Conservation (phyloP, 371 early-diverging fungal species). For the Mucor saturninus region DNA sequence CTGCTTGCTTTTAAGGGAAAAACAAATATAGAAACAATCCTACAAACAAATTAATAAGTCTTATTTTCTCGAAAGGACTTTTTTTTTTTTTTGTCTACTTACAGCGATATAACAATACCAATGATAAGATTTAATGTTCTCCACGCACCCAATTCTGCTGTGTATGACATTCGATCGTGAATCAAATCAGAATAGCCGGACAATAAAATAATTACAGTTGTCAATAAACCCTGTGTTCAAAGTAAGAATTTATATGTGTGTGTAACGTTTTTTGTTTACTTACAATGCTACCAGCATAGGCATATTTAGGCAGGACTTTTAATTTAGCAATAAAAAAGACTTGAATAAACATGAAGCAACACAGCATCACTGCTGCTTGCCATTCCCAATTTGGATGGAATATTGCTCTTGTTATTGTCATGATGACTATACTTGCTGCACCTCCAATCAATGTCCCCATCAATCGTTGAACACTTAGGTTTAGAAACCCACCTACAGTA, state of each 20-base stretch:
- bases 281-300: conserved; percentile 48
- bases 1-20: conserved; percentile 41
- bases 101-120: conserved; percentile 44
- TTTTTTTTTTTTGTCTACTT: conserved; percentile 8
- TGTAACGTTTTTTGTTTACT: not conserved
- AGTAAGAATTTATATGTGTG: not conserved
- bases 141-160: conserved; percentile 38
- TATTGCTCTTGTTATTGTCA: conserved; percentile 37
- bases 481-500: conserved; percentile 41
- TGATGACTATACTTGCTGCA: conserved; percentile 33
- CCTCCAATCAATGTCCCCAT: conserved; percentile 44
- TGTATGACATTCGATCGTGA: conserved; percentile 30
- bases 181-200: conserved; percentile 41
- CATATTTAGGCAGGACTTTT: conserved; percentile 35
- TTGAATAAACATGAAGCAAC: conserved; percentile 38
- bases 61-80: not conserved
- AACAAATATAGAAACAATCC: conserved; percentile 32
- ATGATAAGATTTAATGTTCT: conserved; percentile 38
- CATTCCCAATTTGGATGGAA: conserved; percentile 37
- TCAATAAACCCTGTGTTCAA: conserved; percentile 32
- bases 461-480: conserved; percentile 38
- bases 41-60: conserved; percentile 2
- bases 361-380: conserved; percentile 32
- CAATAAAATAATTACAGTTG: conserved; percentile 38
- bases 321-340: conserved; percentile 43